Base-by-base conservation (phyloP, 1,139 yeast genomes). In the Suhomyces kunorum region DNA sequence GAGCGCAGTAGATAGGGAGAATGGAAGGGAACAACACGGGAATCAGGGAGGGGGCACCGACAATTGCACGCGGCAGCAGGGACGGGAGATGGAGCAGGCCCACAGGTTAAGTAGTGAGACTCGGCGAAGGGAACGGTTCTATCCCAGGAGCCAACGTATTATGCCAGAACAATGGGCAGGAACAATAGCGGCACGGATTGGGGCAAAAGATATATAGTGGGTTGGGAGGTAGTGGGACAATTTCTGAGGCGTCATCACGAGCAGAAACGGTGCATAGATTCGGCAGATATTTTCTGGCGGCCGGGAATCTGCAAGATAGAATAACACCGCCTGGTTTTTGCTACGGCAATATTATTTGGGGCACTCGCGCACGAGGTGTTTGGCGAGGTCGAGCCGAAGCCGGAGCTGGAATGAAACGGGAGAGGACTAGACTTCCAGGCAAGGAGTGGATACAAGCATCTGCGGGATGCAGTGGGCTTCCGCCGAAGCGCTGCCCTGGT, bases 51-150 rank as follows among this genome's bases (percentile, higher is more conserved):
- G n/a, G n/a, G n/a, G n/a, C n/a, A n/a, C 9, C 4, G n/a, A 8
- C 24, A 20, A 20, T 20, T 20, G 24, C 24, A 20, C 24, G 3
- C 4, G 24, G 24, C 22, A 20, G 5, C 24, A 20, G n/a, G 24
- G n/a, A 20, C 8, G 12, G 24, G 11, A 20, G 4, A 8, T 20
- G 24, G 23, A 30, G 33, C 28, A 13, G 20, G 17, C 28, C 35
- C 16, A 11, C 23, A 13, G 27, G 35, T 32, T 23, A 31, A 32
- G 35, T 29, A 11, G 19, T 9, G 16, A 8, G 19, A 14, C 23
- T 34, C 31, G 36, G 39, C 39, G 43, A 32, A 23, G 23, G 43
- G 32, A 35, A 36, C 39, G 28, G 34, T 17, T 22, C 28, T 32
- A 30, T 32, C 26, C 29, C 28, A 29, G 36, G 39, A 32, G 43